Base-by-base conservation (phyloP, 257 asterid genomes). In the Salvia splendens region DNA sequence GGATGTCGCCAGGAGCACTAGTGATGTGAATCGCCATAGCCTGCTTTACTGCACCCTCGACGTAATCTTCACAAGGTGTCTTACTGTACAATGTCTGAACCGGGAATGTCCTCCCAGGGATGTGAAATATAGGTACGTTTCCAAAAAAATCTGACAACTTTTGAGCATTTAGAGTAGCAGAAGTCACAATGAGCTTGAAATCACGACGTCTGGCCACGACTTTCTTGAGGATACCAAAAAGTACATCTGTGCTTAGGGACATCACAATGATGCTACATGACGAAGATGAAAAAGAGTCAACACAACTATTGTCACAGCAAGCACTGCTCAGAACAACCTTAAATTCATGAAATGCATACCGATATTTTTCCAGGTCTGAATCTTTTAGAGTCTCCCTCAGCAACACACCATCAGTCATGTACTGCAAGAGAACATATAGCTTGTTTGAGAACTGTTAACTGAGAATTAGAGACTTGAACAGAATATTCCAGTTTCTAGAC, bases 381-480 rank as follows among this genome's bases (percentile, higher is more conserved):
- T 93, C 98, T 79, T 88, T 93, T 57, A 93, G 75, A 1, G 97
- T 90, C 91, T 93, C 98, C 52, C 96, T 84, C 67, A 93, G 83
- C 77, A 93, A 95, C 75, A 93, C 98, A 50, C 98, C 98, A 84
- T 93, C 98, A 61, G 97, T 93, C 98, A 93, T 93, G 84, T 93
- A 92, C 98, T 92, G 85, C 81, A 77, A 67, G 46, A 53, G 3
- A 35, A 72, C 35, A 70, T 17, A 54, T 49, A 38, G 42, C 11
- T 45, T 12, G 68, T 33, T 20, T 62, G 35, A 65, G 48, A 61
- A 42, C 36, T 46, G 61, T 69, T 8, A 17, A 59, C 42, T 8
- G 33, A 6, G 45, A 35, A 46, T 12, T 14, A 42, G 64, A 65
- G 47, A 53, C 58, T 14, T 38, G 49, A 46, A 51, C 8, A 16